Percentiles rank a stretch among this genome's conserved stretches.
phyloP scores from a whole-genome alignment of 176 grass and related monocot species.

The Ensete ventricosum region DNA sequence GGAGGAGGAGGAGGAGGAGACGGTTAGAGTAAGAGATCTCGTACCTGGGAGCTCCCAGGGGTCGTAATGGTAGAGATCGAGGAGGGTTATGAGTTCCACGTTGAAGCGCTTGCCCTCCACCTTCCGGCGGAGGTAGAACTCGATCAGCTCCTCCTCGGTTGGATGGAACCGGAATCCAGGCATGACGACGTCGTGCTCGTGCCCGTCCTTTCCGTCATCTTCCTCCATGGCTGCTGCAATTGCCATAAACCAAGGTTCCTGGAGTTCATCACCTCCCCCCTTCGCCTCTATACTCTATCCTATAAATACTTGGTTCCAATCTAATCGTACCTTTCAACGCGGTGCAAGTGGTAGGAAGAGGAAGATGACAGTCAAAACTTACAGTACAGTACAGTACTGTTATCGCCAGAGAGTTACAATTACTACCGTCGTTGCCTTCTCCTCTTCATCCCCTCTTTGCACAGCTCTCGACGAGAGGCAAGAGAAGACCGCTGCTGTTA shows the following conservation, averaged over 20 bases:
- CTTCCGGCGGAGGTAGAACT: conserved; percentile 94
- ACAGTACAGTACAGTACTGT: background rate
- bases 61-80: conserved; percentile 90
- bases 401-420: background rate
- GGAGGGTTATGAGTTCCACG: conserved; percentile 70
- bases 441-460: background rate
- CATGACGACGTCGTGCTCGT: conserved; percentile 71
- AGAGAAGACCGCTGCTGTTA: too few relatives aligned
- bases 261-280: conserved; percentile 30
- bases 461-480: too few relatives aligned
- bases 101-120: conserved; percentile 91
- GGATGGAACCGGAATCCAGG: conserved; percentile 97
- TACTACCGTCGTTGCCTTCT: background rate
- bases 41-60: conserved; percentile 91
- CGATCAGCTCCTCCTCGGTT: conserved; percentile 93
- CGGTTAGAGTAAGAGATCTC: background rate
- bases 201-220: conserved; percentile 10
- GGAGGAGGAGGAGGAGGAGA: conserved; percentile 1
- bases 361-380: background rate
- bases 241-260: conserved; percentile 16
- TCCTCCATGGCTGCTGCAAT: conserved; percentile 9
- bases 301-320: conserved; percentile 31
- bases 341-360: background rate
- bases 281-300: conserved; percentile 4
- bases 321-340: conserved; percentile 6